Percentiles rank a stretch among this genome's conserved stretches.
Evolutionary conservation across 2,329 filamentous ascomycete species (phyloP).

Genomic region (Plenodomus tracheiphilus): DNA sequence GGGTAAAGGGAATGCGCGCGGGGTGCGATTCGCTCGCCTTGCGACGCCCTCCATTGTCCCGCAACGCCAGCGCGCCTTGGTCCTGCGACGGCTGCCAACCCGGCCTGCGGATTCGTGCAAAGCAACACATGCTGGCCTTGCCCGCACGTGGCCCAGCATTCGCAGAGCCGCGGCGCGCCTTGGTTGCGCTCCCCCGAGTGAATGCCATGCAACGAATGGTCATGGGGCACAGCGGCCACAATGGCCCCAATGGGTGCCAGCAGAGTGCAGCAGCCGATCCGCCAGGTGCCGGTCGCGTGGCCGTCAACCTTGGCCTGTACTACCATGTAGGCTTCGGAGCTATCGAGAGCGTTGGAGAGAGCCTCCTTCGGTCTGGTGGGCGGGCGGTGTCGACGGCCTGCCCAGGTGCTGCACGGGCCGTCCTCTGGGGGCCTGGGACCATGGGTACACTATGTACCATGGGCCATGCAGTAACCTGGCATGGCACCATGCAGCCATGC

Average conservation of each 20-base stretch:
- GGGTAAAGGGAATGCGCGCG: conserved; percentile 37
- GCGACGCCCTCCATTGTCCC: conserved; percentile 5
- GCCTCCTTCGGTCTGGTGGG: neutral
- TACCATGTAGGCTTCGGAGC: neutral
- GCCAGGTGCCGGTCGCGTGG: neutral
- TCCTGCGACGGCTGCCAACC: neutral
- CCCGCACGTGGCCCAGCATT: conserved; percentile 1
- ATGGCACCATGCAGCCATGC: no score
- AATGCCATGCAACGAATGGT: neutral
- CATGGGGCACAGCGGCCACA: no score
- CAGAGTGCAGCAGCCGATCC: neutral
- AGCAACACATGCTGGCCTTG: neutral
- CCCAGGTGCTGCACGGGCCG: no score
- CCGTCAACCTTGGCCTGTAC: neutral
- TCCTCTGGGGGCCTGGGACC: no score
- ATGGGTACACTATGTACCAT: no score
- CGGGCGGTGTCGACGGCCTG: neutral
- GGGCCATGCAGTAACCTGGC: no score
- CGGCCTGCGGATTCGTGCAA: neutral
- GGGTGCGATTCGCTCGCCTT: conserved; percentile 28
- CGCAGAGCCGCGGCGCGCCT: conserved; percentile 9
- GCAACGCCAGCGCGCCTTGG: neutral
- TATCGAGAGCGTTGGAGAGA: neutral
- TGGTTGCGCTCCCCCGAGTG: conserved; percentile 11
- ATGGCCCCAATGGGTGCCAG: no score